Base-by-base conservation (phyloP, 257 asterid species). In the Petunia axillaris region DNA sequence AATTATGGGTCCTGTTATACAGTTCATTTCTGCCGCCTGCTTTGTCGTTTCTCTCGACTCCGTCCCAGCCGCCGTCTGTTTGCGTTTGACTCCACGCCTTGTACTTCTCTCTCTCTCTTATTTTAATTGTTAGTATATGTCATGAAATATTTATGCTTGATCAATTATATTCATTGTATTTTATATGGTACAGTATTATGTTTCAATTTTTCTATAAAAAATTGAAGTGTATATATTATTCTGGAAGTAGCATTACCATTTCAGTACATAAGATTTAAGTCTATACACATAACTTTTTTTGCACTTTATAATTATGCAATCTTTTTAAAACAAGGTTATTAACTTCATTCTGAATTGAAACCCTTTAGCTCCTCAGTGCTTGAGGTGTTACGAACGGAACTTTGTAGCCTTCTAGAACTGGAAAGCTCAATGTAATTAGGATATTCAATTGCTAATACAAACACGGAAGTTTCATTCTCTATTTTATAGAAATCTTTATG, bases 11-110 rank as follows among this genome's bases (percentile, higher is more conserved):
- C 67, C 80, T 46, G 55, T 36, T 15, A 46, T 48, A 64, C 55
- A 40, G 36, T 64, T 74, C 40, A 60, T 80, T 81, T 81, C 81
- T 76, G 88, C 87, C 88, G 88, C 82, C 83, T 62, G 75, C 64
- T 81, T 86, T 88, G 87, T 87, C 90, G 82, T 81, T 82, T 85
- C 84, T 71, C 40, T 84, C 80, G 83, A 75, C 82, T 82, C 78
- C 84, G 66, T 79, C 85, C 74, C 57, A 70, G 54, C 84, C 87
- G 81, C 63, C 89, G 83, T 82, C 80, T 25, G 79, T 67, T 77
- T 66, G 85, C 82, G 79, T 80, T 73, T 80, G 74, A 25, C 82
- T 74, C 46, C 84, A 54, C 83, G 81, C 83, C 4, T 83, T 16
- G 14, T 6, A 57, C 62, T 9, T 5, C 1, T 40, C 11, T 36